phyloP scores from a whole-genome alignment of 441 rosid genomes.

The Croton laevigatus region DNA sequence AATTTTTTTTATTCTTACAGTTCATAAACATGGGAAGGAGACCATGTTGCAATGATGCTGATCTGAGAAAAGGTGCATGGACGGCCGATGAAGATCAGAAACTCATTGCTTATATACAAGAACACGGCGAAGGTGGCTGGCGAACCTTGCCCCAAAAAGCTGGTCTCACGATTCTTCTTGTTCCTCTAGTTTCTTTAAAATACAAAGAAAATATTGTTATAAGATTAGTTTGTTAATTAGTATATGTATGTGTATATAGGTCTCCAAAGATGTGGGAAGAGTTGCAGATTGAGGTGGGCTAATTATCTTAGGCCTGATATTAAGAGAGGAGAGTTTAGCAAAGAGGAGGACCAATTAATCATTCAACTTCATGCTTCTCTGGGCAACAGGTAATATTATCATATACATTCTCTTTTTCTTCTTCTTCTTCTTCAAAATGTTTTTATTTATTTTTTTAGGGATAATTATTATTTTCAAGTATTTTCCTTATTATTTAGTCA shows the following conservation, averaged over 20 bases:
- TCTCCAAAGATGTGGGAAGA: slow-evolving; percentile 25
- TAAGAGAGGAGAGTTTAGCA: slow-evolving; percentile 20
- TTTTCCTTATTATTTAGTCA: too few relatives aligned
- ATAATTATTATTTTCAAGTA: too few relatives aligned
- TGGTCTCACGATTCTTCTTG: not conserved
- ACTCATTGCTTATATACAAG: slow-evolving; percentile 19
- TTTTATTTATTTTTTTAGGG: too few relatives aligned
- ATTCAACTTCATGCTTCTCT: slow-evolving; percentile 21
- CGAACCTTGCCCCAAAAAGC: slow-evolving; percentile 26
- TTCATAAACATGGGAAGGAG: slow-evolving; percentile 16
- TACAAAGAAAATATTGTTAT: too few relatives aligned
- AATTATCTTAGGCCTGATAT: slow-evolving; percentile 25
- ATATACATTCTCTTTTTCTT: too few relatives aligned
- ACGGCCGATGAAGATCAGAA: slow-evolving; percentile 22
- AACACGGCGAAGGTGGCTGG: slow-evolving; percentile 27
- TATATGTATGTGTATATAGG: too few relatives aligned
- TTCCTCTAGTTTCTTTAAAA: too few relatives aligned
- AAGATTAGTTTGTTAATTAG: too few relatives aligned
- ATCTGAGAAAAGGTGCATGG: slow-evolving; percentile 27
- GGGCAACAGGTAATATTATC: slow-evolving; percentile 17
- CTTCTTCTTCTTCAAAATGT: too few relatives aligned
- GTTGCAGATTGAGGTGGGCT: slow-evolving; percentile 24
- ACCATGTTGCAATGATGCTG: slow-evolving; percentile 14
- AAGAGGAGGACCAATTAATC: slow-evolving; percentile 19
- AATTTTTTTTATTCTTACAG: too few relatives aligned